Conservation (phyloP, 2,329 filamentous ascomycete genomes). For the Fusarium solani-melongenae region DNA sequence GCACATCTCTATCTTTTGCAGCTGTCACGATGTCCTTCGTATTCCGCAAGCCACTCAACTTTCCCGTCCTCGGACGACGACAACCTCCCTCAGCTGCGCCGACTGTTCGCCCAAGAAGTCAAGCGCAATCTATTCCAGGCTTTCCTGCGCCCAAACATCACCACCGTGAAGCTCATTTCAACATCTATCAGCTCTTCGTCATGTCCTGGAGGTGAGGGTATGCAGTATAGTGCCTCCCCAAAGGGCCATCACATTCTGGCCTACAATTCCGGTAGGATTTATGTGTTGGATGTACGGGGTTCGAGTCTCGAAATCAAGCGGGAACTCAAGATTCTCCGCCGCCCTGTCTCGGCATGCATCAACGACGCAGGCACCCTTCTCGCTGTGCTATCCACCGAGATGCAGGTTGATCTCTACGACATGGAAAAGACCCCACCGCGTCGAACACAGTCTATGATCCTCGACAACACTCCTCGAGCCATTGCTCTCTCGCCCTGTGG, state of each 20-base stretch:
- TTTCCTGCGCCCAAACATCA: constrained; percentile 76
- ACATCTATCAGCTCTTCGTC: constrained; percentile 87
- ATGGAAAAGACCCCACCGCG: constrained; percentile 72
- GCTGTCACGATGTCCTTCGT: constrained; percentile 70
- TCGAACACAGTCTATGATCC: constrained; percentile 77
- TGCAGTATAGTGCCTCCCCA: constrained; percentile 84
- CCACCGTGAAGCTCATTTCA: constrained; percentile 82
- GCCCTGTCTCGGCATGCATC: constrained; percentile 81
- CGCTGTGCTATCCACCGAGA: constrained; percentile 83
- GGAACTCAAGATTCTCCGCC: constrained; percentile 82
- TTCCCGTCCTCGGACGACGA: constrained; percentile 54
- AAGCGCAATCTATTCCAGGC: constrained; percentile 83
- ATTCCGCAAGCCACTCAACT: constrained; percentile 61
- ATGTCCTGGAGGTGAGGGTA: constrained; percentile 84
- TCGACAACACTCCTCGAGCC: constrained; percentile 82
- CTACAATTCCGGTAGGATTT: constrained; percentile 87
- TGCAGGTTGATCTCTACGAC: constrained; percentile 89
- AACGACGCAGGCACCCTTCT: constrained; percentile 81
- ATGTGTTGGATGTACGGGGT: constrained; percentile 76
- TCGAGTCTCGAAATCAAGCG: constrained; percentile 73
- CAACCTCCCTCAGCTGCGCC: constrained; percentile 70
- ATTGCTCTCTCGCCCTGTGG: constrained; percentile 86
- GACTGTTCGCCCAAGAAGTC: constrained; percentile 74
- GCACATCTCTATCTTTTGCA: constrained; percentile 72
- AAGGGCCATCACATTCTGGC: constrained; percentile 80